Conservation (phyloP, 768 basidiomycete genomes). For the Amanita inopinata region DNA sequence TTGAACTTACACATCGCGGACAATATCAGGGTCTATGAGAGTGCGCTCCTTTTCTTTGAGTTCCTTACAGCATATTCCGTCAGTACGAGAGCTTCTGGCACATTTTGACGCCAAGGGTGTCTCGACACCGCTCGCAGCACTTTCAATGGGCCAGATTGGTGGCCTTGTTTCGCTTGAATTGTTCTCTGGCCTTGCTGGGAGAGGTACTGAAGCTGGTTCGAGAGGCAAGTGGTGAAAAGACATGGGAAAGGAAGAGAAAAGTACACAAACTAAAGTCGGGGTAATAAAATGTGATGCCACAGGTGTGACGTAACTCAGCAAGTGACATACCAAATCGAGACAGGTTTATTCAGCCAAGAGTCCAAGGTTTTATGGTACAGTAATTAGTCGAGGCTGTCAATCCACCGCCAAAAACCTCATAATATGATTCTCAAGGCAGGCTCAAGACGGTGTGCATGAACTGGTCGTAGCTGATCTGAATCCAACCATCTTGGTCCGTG, state of each 20-base stretch:
- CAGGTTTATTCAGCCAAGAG: too few relatives aligned
- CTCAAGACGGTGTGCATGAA: constrained; percentile 63
- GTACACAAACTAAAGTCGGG: not conserved
- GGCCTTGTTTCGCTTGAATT: constrained; percentile 25
- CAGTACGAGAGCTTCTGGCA: constrained; percentile 37
- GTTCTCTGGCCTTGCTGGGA: constrained; percentile 22
- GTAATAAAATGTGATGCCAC: not conserved
- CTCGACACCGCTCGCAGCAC: constrained; percentile 26
- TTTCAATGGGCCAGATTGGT: constrained; percentile 58
- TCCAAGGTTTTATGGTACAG: too few relatives aligned
- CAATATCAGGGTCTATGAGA: constrained; percentile 77
- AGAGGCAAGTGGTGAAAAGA: constrained; percentile 12
- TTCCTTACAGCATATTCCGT: constrained; percentile 82
- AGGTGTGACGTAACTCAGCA: too few relatives aligned
- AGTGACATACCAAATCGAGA: too few relatives aligned
- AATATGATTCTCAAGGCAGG: constrained; percentile 36
- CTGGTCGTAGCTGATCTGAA: constrained; percentile 63
- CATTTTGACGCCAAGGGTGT: constrained; percentile 51
- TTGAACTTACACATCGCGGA: constrained; percentile 70
- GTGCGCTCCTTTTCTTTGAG: constrained; percentile 76
- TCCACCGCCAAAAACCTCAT: too few relatives aligned
- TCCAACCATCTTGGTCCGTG: constrained; percentile 57
- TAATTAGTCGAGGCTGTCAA: not conserved
- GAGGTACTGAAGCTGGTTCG: constrained; percentile 23
- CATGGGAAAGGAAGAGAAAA: constrained; percentile 4